These are phyloP conservation scores for Iberis amara DNA, from an alignment of 441 rosid species.

Conservation along the genomic window DNA sequence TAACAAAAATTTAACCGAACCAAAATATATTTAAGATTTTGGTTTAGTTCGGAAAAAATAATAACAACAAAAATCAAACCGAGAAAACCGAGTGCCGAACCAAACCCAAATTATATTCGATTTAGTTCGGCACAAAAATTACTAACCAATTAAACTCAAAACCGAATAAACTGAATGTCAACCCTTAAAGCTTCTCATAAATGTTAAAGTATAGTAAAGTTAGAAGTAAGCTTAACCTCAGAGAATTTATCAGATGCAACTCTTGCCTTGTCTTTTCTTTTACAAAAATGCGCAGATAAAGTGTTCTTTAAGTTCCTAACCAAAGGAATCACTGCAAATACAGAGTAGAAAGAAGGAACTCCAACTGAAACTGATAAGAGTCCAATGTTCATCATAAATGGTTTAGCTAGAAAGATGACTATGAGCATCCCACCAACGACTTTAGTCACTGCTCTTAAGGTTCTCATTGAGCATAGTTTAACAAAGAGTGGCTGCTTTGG, in stretches of 20 bases:
- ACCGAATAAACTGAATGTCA: no score
- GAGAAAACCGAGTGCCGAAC: no score
- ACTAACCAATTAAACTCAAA: no score
- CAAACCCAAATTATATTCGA: no score
- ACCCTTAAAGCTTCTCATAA: neutral
- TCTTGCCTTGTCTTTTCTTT: conserved; percentile 37
- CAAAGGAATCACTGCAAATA: conserved; percentile 47
- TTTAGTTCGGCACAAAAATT: no score
- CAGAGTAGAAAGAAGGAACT: conserved; percentile 44
- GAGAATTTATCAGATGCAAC: conserved; percentile 44
- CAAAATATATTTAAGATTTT: no score
- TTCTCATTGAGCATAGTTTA: conserved; percentile 20
- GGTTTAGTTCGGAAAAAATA: no score
- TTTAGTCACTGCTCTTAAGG: conserved; percentile 30
- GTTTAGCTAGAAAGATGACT: conserved; percentile 38
- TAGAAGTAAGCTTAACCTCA: conserved; percentile 33
- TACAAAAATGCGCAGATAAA: conserved; percentile 36
- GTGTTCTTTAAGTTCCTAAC: conserved; percentile 46
- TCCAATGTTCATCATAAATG: conserved; percentile 38
- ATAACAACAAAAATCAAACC: no score
- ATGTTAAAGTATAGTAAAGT: neutral
- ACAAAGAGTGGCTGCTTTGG: conserved; percentile 24
- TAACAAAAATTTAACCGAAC: no score
- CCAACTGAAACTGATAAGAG: conserved; percentile 38
- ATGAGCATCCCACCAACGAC: conserved; percentile 37